These are phyloP conservation scores for Pseudogymnoascus sp. DNA, from an alignment of 2,329 filamentous ascomycete genomes.

Conservation along the genomic window DNA sequence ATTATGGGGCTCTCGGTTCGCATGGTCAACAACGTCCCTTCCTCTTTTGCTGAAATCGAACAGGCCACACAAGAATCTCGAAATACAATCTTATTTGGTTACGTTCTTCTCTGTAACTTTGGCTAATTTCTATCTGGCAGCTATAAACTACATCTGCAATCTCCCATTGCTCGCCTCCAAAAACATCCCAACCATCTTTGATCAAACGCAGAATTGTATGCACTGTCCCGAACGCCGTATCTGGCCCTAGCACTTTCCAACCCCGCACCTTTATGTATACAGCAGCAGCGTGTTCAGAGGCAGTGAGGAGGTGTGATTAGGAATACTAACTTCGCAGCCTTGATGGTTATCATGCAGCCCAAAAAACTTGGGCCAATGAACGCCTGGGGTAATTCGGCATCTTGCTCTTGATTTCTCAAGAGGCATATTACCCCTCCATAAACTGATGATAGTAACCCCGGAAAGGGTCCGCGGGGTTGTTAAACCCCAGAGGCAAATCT, in stretches of 20 bases:
- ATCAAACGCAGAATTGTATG: constrained; percentile 2
- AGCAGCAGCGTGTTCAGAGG: background rate
- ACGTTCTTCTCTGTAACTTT: background rate
- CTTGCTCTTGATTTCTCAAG: background rate
- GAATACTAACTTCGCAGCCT: constrained; percentile 7
- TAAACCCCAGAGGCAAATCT: background rate
- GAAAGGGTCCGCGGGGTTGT: background rate
- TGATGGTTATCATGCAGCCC: background rate
- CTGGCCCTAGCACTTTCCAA: background rate
- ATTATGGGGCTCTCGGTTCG: background rate
- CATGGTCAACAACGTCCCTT: background rate
- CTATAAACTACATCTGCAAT: constrained; percentile 6
- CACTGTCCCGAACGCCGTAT: background rate
- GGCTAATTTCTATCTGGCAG: constrained; percentile 5
- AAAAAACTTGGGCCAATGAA: constrained; percentile 1
- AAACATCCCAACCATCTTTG: background rate
- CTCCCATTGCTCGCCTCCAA: background rate
- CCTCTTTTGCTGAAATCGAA: background rate
- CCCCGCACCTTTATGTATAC: background rate
- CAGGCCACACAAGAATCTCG: background rate
- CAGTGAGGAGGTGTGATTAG: background rate
- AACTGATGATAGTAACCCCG: background rate
- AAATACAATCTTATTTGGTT: background rate
- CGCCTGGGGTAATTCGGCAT: background rate
- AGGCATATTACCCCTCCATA: background rate